Evolutionary conservation across 2,329 filamentous ascomycete species (phyloP).

Genomic region (Tolypocladium ophioglossoides): DNA sequence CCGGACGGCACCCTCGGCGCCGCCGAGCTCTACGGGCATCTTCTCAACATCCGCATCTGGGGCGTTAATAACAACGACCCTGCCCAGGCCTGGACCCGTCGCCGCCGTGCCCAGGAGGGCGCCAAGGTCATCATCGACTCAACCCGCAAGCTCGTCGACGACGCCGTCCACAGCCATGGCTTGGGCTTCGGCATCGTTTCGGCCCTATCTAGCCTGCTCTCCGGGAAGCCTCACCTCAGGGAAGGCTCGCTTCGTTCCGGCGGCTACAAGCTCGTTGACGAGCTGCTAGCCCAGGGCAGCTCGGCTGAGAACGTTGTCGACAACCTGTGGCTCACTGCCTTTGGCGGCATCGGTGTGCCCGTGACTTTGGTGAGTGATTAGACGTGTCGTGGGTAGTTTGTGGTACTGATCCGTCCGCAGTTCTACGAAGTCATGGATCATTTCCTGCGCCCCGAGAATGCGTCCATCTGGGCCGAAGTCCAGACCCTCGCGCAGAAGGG

Average conservation of each 20-base stretch:
- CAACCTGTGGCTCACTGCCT: conserved; percentile 26
- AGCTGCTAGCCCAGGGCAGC: conserved; percentile 21
- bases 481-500: conserved; percentile 24
- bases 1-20: conserved; percentile 35
- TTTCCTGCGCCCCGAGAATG: conserved; percentile 29
- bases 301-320: conserved; percentile 23
- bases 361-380: conserved; percentile 23
- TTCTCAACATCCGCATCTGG: conserved; percentile 33
- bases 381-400: background rate
- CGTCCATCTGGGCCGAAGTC: conserved; percentile 30
- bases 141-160: conserved; percentile 28
- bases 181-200: conserved; percentile 18
- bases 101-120: conserved; percentile 29
- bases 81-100: conserved; percentile 33
- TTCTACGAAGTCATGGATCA: conserved; percentile 33
- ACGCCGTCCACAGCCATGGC: conserved; percentile 19
- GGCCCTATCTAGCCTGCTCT: conserved; percentile 13
- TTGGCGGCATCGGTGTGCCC: conserved; percentile 28
- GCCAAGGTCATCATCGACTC: conserved; percentile 24
- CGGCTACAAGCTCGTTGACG: conserved; percentile 26
- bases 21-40: conserved; percentile 29
- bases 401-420: conserved; percentile 12
- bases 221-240: conserved; percentile 18
- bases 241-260: conserved; percentile 26
- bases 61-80: conserved; percentile 37